Conservation (phyloP, 768 basidiomycete genomes). For the Mycena pura region DNA sequence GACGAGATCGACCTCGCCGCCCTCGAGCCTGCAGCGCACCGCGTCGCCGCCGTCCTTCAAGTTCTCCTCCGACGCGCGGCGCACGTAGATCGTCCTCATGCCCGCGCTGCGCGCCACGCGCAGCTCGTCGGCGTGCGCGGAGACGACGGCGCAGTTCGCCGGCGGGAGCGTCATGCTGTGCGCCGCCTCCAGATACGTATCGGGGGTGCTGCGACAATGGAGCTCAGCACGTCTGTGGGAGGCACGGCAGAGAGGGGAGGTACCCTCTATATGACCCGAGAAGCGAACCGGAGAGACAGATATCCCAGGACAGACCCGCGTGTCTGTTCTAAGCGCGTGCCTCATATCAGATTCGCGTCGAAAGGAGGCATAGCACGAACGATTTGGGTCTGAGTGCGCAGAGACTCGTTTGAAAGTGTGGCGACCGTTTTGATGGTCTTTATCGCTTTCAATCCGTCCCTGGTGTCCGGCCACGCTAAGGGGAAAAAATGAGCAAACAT, state of each 20-base stretch:
- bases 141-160: slow-evolving; percentile 49
- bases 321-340: slow-evolving; percentile 11
- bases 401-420: slow-evolving; percentile 17
- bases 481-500: not conserved
- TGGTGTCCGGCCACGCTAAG: slow-evolving; percentile 18
- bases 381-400: slow-evolving; percentile 23
- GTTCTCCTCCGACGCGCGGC: slow-evolving; percentile 45
- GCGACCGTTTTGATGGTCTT: slow-evolving; percentile 21
- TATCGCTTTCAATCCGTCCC: slow-evolving; percentile 20
- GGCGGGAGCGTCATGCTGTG: slow-evolving; percentile 41
- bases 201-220: slow-evolving; percentile 31
- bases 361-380: not conserved
- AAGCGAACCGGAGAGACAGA: slow-evolving; percentile 19
- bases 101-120: slow-evolving; percentile 44
- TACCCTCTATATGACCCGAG: slow-evolving; percentile 19
- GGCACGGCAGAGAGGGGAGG: not conserved
- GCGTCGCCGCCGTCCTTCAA: slow-evolving; percentile 23
- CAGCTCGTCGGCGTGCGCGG: slow-evolving; percentile 49
- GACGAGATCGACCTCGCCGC: slow-evolving; percentile 49
- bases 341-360: not conserved
- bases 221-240: not conserved
- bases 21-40: slow-evolving; percentile 40
- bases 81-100: slow-evolving; percentile 50
- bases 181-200: slow-evolving; percentile 45
- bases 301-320: slow-evolving; percentile 24